phyloP scores from a whole-genome alignment of 345 rosid genomes.

The Eucalyptus pauciflora region DNA sequence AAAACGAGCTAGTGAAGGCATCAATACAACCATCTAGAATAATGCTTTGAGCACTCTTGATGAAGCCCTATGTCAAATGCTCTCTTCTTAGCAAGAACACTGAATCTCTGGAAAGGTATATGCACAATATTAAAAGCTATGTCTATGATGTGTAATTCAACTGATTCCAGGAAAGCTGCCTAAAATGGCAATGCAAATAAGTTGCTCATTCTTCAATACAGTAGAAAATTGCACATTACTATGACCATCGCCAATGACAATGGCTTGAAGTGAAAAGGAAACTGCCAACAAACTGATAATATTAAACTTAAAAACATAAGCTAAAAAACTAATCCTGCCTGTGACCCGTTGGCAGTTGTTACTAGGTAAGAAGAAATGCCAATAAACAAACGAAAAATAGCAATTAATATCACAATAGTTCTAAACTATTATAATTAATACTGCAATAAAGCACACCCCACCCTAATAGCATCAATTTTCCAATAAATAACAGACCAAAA shows the following conservation, averaged over 20 bases:
- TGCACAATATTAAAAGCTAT: background rate
- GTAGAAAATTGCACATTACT: background rate
- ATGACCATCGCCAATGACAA: background rate
- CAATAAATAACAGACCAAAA: background rate
- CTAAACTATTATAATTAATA: background rate
- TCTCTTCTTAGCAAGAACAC: background rate
- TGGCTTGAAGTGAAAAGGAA: background rate
- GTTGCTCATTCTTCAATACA: background rate
- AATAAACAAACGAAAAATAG: background rate
- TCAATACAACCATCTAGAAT: background rate
- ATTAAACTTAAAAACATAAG: background rate
- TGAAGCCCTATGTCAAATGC: background rate
- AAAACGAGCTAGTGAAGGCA: background rate
- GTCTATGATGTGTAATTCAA: background rate
- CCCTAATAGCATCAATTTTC: background rate
- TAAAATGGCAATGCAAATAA: background rate
- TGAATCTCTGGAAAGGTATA: background rate
- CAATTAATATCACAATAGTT: background rate
- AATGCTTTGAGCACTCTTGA: background rate
- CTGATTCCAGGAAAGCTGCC: background rate
- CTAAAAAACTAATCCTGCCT: background rate
- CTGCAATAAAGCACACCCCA: background rate
- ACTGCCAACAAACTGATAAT: background rate
- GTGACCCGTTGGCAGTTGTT: background rate
- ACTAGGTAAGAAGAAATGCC: background rate